These are phyloP conservation scores for Sporothrix phasma DNA, from an alignment of 2,329 filamentous ascomycete species.

Conservation along the genomic window DNA sequence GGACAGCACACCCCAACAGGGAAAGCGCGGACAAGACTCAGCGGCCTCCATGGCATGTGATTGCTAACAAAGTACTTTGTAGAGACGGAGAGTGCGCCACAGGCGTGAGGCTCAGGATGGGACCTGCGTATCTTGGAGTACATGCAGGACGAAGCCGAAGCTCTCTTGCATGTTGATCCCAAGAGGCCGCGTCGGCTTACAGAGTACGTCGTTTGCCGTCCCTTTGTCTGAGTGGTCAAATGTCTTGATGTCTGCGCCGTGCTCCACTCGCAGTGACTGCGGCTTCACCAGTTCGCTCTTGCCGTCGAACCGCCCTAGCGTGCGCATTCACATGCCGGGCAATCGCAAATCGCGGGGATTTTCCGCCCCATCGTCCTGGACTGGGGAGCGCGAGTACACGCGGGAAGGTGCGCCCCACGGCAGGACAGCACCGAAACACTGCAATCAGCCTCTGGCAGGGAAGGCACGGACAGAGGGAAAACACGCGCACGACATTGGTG, in stretches of 20 bases:
- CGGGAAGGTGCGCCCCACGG: neutral
- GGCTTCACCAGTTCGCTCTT: neutral
- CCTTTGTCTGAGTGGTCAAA: neutral
- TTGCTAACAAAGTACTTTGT: too few relatives aligned
- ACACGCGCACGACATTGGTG: neutral
- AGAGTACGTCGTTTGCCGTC: too few relatives aligned
- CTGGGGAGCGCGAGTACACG: slow-evolving; percentile 1
- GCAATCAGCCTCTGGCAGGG: neutral
- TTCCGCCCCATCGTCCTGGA: neutral
- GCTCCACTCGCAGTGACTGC: neutral
- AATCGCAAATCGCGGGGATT: slow-evolving; percentile 3
- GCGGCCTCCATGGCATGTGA: neutral
- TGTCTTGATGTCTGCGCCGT: neutral
- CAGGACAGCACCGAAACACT: neutral
- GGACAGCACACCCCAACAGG: neutral
- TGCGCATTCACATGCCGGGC: slow-evolving; percentile 5
- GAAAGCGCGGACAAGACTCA: neutral
- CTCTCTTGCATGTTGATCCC: too few relatives aligned
- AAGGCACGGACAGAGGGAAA: too few relatives aligned
- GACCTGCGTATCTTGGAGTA: too few relatives aligned
- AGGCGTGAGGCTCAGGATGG: neutral
- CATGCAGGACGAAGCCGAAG: too few relatives aligned
- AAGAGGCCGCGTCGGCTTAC: neutral
- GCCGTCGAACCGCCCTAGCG: neutral
- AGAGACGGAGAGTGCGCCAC: neutral